phyloP scores from a whole-genome alignment of 768 basidiomycete species.

The Amanita rubescens region DNA sequence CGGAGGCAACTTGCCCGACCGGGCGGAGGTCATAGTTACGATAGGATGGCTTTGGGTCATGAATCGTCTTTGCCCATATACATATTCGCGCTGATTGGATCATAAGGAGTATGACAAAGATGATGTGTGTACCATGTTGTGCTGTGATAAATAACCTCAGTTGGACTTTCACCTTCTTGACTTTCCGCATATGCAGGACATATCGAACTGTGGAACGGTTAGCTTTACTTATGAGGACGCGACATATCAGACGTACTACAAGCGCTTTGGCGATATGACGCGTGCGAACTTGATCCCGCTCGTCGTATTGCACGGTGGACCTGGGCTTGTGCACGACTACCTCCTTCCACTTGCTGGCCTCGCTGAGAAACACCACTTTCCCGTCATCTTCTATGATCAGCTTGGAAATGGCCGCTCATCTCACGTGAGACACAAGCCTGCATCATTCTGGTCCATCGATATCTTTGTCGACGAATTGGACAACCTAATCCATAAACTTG shows the following conservation, averaged over 20 bases:
- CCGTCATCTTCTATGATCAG: slow-evolving; percentile 51
- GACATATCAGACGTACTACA: too few species aligned
- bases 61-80: too few species aligned
- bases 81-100: too few species aligned
- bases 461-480: slow-evolving; percentile 49
- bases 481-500: slow-evolving; percentile 37
- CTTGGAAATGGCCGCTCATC: slow-evolving; percentile 46
- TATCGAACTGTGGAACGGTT: neutral
- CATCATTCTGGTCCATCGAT: slow-evolving; percentile 42
- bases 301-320: slow-evolving; percentile 50
- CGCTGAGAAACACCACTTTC: slow-evolving; percentile 23
- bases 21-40: too few species aligned
- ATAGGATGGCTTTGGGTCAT: too few species aligned
- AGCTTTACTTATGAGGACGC: slow-evolving; percentile 11
- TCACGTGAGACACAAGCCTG: slow-evolving; percentile 35
- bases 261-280: too few species aligned
- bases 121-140: too few species aligned
- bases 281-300: too few species aligned
- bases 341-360: slow-evolving; percentile 34
- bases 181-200: slow-evolving; percentile 7
- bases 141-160: too few species aligned
- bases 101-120: too few species aligned
- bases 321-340: slow-evolving; percentile 42
- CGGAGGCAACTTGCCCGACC: too few species aligned
- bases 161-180: too few species aligned